Evolutionary conservation across 805 yeast genomes (phyloP), one percentile per base, ranked within the genome.

Genomic region (Isabelozyma gotoi): DNA sequence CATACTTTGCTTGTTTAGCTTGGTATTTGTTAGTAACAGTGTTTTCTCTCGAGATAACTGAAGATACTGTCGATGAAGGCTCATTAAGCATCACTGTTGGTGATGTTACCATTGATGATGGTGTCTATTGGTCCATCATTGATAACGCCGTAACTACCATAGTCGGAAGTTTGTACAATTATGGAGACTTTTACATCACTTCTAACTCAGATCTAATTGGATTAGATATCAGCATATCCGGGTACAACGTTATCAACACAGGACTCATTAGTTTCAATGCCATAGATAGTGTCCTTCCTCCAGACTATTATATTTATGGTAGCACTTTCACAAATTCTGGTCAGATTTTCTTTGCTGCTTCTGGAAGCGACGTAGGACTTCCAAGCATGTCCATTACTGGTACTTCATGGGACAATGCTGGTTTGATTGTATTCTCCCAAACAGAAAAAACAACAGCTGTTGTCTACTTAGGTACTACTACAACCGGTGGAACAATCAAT

Each of bases 231-330:
- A 34, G 42, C 12, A 47, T 53, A 18, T 47, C 49, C 27, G 53
- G 56, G 32, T 46, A 36, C 40, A 20, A 40, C 21, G 47, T 48
- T 19, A 42, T 38, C 4, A 53, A 53, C 31, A 14, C 48, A 27
- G 69, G 69, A 14, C 44, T 39, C 14, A 40, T 55, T 36, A 43
- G 59, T n/a, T 62, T 62, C 43, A 54, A 62, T 39, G 44, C 66
- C 7, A 21, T 50, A 8, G 39, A 49, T 18, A 44, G 61, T 1
- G 15, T 46, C 3, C 32, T 50, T 18, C 45, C 53, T 12, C 56
- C 66, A 4, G 44, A 46, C 10, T 62, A 47, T 42, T 39, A 38
- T 21, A 31, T 57, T 7, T 19, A 21, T 10, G 36, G 44, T 24
- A 35, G 33, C 5, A 32, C 46, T 6, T 62, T 62, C 41, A 16